Percentiles rank a stretch among this genome's conserved stretches.
Conservation (phyloP, 2,329 filamentous ascomycete species). For the Talaromyces sp. region DNA sequence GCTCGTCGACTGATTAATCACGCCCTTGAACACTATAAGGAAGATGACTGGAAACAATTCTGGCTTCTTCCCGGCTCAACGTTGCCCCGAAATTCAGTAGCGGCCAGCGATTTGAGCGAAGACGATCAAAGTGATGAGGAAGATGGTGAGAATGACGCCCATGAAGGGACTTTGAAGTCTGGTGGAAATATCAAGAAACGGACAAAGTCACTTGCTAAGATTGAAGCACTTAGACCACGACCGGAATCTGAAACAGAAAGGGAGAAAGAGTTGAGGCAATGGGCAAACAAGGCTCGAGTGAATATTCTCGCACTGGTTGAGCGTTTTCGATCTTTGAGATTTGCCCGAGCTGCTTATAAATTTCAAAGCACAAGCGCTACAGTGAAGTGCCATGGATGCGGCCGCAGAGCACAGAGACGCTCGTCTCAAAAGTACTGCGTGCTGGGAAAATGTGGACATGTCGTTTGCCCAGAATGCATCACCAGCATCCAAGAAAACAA, state of each 20-base stretch:
- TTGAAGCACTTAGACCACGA: neutral
- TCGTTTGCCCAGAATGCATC: slow-evolving; percentile 42
- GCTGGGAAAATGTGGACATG: slow-evolving; percentile 48
- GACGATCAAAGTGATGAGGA: neutral
- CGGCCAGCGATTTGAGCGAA: neutral
- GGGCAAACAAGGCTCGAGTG: slow-evolving; percentile 16
- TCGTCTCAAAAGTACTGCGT: slow-evolving; percentile 29
- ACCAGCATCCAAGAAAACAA: slow-evolving; percentile 16
- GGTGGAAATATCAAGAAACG: neutral
- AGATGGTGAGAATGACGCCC: neutral
- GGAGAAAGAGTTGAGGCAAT: slow-evolving; percentile 15
- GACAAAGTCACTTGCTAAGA: neutral
- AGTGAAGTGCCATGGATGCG: slow-evolving; percentile 30
- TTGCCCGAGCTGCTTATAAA: slow-evolving; percentile 15
- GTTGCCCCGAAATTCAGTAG: neutral
- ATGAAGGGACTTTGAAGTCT: neutral
- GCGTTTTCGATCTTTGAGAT: slow-evolving; percentile 19
- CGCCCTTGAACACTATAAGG: slow-evolving; percentile 14
- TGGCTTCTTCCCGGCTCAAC: slow-evolving; percentile 13
- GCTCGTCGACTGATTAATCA: slow-evolving; percentile 17
- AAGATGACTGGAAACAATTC: slow-evolving; percentile 26
- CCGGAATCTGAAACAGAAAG: slow-evolving; percentile 13
- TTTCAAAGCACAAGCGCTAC: slow-evolving; percentile 14
- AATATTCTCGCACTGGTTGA: slow-evolving; percentile 18
- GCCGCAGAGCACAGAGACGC: slow-evolving; percentile 16